Base-by-base conservation (phyloP, 1,139 yeast species). In the Blastobotrys persicus region DNA sequence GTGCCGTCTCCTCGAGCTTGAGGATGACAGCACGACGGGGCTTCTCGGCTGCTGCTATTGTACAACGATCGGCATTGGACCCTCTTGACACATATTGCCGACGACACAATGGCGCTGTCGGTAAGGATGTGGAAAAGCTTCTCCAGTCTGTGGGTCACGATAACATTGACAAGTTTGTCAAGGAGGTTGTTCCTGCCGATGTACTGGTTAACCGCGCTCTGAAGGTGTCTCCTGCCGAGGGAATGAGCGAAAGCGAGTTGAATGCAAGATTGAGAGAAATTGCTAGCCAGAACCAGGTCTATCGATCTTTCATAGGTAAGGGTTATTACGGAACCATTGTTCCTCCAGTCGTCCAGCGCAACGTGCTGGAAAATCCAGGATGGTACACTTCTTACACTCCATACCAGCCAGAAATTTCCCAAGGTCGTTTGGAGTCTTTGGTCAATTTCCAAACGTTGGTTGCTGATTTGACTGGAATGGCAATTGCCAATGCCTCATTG, bases 361-460 rank as follows among this genome's bases (percentile, higher is more conserved):
- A 92, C 65, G 71, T 92, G 53, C 74, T 92, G 54, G 98, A 92
- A 69, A 81, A 85, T 55, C 98, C 98, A 14, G 96, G 88, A 66
- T 92, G 98, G 98, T 92, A 92, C 73, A 92, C 98, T 33, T 88
- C 97, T 0, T 92, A 92, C 68, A 92, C 98, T 26, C 98, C 98
- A 32, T 92, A 92, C 67, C 98, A 92, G 72, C 97, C 98, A 1
- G 98, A 92, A 69, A 91, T 92, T 57, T 86, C 97, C 2, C 98
- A 92, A 70, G 98, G 98, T 48, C 81, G 98, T 63, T 77, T 92
- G 61, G 96, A 91, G 69, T 83, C 95, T 33, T 74, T 92, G 57
- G 74, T 92, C 58, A 92, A 92, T 70, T 92, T 79, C 72, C 98
- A 92, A 71, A 92, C 98, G 23, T 75, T 91, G 68, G 78, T 92